phyloP scores from a whole-genome alignment of 1,139 yeast genomes.

The Saccharomyces pastorianus region DNA sequence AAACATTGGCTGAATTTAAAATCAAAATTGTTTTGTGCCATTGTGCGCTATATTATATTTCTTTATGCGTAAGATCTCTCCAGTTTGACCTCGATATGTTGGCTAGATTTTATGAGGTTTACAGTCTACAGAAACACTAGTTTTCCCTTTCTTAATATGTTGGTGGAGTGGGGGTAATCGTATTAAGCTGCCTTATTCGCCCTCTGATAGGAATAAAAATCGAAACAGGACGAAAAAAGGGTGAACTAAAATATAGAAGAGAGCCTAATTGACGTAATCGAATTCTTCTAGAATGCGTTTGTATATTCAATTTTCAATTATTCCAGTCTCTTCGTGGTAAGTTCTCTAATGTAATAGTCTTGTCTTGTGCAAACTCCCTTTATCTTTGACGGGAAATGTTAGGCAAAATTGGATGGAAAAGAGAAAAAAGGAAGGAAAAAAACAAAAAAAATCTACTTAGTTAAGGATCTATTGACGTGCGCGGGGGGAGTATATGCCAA shows the following conservation, averaged over 20 bases:
- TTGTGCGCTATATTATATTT: constrained; percentile 4
- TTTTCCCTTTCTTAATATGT: constrained; percentile 2
- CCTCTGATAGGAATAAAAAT: neutral
- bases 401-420: neutral
- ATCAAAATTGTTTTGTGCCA: constrained; percentile 26
- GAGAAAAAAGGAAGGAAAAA: neutral
- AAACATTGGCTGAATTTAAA: constrained; percentile 80
- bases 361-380: neutral
- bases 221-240: neutral
- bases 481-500: neutral
- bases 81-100: neutral
- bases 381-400: neutral
- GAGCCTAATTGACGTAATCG: too few relatives aligned
- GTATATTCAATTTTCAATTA: neutral
- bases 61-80: neutral
- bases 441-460: neutral
- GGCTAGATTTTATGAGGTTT: neutral
- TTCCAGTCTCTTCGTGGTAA: neutral
- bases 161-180: constrained; percentile 1
- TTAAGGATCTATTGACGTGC: neutral
- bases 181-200: neutral
- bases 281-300: neutral
- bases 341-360: neutral
- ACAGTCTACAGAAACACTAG: neutral
- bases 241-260: too few relatives aligned